These are phyloP conservation scores for Bretziella fagacearum DNA, from an alignment of 2,329 filamentous ascomycete species.

Conservation along the genomic window DNA sequence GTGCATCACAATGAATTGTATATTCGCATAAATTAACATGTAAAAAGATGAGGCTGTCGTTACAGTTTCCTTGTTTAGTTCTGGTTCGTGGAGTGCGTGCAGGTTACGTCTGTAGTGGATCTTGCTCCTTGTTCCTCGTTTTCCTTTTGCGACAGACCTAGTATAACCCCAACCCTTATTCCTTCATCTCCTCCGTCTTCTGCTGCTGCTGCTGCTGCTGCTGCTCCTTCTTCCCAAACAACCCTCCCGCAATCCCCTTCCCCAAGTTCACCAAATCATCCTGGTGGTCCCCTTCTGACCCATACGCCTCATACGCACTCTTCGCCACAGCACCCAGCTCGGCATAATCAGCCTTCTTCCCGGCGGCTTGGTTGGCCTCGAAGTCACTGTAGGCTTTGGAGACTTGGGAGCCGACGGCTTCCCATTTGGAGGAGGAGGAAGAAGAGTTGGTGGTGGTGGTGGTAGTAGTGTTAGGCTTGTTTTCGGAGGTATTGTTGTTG, in stretches of 20 bases:
- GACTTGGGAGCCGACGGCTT: constrained; percentile 12
- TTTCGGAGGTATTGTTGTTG: constrained; percentile 4
- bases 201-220: constrained; percentile 1
- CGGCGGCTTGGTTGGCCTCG: constrained; percentile 12
- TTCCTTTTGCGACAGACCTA: background rate
- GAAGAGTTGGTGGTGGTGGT: background rate
- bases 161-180: too few relatives aligned
- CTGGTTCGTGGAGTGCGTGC: background rate
- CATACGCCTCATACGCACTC: constrained; percentile 20
- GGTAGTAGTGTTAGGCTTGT: background rate
- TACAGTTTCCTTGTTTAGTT: background rate
- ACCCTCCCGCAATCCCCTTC: constrained; percentile 12
- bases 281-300: constrained; percentile 16
- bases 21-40: too few relatives aligned
- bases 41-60: background rate
- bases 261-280: constrained; percentile 14
- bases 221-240: constrained; percentile 4
- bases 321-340: constrained; percentile 16
- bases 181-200: background rate
- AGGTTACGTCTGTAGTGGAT: background rate
- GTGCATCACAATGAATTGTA: too few relatives aligned
- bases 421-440: constrained; percentile 10
- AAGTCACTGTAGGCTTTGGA: constrained; percentile 14
- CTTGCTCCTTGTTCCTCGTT: background rate
- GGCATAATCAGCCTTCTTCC: constrained; percentile 14